A percentile compares a stretch with the other conserved stretches of the same genome.
These are phyloP conservation scores for Podaxis carcinomalis DNA, from an alignment of 768 basidiomycete genomes.

Conservation along the genomic window DNA sequence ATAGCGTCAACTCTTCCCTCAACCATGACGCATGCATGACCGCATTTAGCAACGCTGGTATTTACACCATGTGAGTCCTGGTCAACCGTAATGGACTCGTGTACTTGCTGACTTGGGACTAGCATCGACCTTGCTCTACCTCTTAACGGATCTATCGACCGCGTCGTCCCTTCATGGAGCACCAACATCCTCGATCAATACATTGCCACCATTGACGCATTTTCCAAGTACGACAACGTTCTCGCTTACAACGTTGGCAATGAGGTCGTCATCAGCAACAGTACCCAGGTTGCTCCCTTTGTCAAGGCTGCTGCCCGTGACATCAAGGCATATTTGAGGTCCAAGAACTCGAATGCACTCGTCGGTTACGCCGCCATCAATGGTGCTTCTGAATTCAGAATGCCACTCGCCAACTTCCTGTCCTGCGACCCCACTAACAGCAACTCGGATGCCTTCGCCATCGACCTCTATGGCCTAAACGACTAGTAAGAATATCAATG, in stretches of 20 bases:
- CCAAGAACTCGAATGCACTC: slow-evolving; percentile 59
- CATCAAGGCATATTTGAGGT: slow-evolving; percentile 77
- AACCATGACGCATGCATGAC: slow-evolving; percentile 90
- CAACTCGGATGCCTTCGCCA: slow-evolving; percentile 55
- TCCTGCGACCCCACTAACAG: slow-evolving; percentile 60
- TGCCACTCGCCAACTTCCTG: slow-evolving; percentile 71
- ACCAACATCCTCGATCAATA: slow-evolving; percentile 80
- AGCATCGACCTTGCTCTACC: slow-evolving; percentile 88
- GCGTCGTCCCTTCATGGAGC: slow-evolving; percentile 69
- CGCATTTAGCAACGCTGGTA: slow-evolving; percentile 69
- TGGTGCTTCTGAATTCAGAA: slow-evolving; percentile 56
- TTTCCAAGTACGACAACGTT: slow-evolving; percentile 86
- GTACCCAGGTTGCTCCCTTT: slow-evolving; percentile 66
- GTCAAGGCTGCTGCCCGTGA: slow-evolving; percentile 93
- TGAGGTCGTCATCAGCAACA: slow-evolving; percentile 56
- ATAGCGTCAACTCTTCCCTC: slow-evolving; percentile 77
- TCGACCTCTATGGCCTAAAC: slow-evolving; percentile 88
- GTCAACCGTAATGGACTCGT: slow-evolving; percentile 1
- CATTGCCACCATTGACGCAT: slow-evolving; percentile 69
- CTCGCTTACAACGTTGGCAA: slow-evolving; percentile 90
- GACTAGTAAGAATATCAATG: slow-evolving; percentile 57
- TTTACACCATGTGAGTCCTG: slow-evolving; percentile 77
- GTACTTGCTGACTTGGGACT: slow-evolving; percentile 10
- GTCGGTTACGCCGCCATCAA: slow-evolving; percentile 88
- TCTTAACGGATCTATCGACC: slow-evolving; percentile 81